Conservation (phyloP, 108 stramenopile genomes). For the Cyclotella baltica region DNA sequence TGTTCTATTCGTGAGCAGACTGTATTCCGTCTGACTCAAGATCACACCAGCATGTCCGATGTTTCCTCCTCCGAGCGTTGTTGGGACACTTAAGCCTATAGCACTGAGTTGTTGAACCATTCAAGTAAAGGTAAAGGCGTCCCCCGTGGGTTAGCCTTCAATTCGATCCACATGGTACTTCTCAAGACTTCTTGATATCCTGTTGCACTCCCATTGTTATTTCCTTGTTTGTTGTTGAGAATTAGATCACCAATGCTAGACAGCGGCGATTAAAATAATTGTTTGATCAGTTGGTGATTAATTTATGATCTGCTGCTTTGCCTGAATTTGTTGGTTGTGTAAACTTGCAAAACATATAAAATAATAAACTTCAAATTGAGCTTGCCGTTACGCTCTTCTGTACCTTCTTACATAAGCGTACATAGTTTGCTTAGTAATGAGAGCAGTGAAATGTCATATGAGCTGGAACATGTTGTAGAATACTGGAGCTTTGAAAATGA, state of each 20-base stretch:
- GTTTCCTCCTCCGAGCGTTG: not conserved
- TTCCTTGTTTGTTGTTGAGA: not conserved
- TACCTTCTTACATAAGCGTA: too few species aligned
- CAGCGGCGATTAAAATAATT: not conserved
- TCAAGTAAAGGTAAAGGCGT: not conserved
- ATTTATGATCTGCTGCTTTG: too few species aligned
- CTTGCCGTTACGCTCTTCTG: too few species aligned
- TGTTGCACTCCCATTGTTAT: too few species aligned
- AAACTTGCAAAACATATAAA: too few species aligned
- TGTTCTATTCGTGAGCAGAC: not conserved
- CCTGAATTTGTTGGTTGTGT: too few species aligned
- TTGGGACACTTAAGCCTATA: not conserved
- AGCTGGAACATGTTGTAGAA: too few species aligned
- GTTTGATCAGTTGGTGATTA: not conserved
- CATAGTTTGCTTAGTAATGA: too few species aligned
- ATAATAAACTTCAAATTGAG: too few species aligned
- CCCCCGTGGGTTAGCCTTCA: not conserved
- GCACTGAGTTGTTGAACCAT: not conserved
- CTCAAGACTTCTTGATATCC: not conserved
- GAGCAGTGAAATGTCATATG: too few species aligned
- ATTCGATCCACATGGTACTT: not conserved
- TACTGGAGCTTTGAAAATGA: too few species aligned
- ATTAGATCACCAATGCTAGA: not conserved
- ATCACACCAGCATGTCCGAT: too few species aligned
- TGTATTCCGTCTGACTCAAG: not conserved